Evolutionary conservation across 1,284 basidiomycete genomes (phyloP), one percentile per base, ranked within the genome.

Genomic region (Tilletiaria anomala): DNA sequence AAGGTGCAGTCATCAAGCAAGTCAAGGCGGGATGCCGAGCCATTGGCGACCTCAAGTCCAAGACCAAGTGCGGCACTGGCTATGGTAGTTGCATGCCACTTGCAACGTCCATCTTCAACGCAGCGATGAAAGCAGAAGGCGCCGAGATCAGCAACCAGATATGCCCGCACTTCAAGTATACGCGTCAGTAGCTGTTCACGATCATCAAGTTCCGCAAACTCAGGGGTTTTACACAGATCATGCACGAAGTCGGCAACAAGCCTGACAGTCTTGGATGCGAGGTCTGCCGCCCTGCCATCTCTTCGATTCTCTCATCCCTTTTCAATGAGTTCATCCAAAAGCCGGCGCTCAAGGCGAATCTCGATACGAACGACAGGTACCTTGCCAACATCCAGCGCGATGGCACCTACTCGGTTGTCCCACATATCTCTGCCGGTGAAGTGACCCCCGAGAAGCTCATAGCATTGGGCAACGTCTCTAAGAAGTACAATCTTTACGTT

Each of bases 381-480:
- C 68, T 83, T 43, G 81, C 78, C 18, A 83, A 83, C 58, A 79
- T 83, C 37, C 81, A 83, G 59, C 72, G 81, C 18, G 78, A 82
- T 49, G 81, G 76, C 6, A 76, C 79, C 0, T 83, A 79, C 66
- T 79, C 76, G 2, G 79, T 83, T 44, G 73, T 83, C 14, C 81
- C 81, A 14, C 74, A 80, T 35, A 72, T 83, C 18, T 69, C 78
- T 1, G 79, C 73, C 2, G 79, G 79, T 35, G 79, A 80, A 60
- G 72, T 79, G 32, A 79, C 78, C 0, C 79, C 81, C 2, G 78
- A 77, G 6, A 76, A 76, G 43, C 71, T 83, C 39, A 76, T 78
- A 37, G 78, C 72, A 6, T 73, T 83, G n/a, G 81, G 78, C 0
- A 68, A 74, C 47, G 76, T 82, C 3, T 80, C 78, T 1, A 74